Evolutionary conservation across 129 eudicot species (phyloP).

Genomic region (Tagetes erecta): DNA sequence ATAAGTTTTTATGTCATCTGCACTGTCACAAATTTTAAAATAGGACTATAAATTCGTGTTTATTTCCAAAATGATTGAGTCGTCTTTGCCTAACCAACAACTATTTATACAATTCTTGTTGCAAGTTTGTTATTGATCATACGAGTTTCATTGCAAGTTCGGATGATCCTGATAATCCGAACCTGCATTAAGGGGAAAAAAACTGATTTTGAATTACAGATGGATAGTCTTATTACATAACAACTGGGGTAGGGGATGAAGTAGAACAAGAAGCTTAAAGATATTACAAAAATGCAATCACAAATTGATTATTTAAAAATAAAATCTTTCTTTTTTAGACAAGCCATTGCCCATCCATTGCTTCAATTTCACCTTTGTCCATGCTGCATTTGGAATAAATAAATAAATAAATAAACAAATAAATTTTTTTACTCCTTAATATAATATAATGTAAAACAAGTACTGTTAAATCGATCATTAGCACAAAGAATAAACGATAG

Average conservation of each 20-base stretch:
- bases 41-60: too few relatives aligned
- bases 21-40: too few relatives aligned
- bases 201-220: not conserved
- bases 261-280: slow-evolving; percentile 6
- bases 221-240: slow-evolving; percentile 16
- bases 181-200: not conserved
- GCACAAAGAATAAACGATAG: too few relatives aligned
- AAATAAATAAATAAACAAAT: not conserved
- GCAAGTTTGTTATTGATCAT: not conserved
- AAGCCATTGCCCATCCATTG: slow-evolving; percentile 72
- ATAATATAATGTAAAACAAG: not conserved
- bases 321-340: slow-evolving; percentile 47
- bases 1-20: too few relatives aligned
- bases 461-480: not conserved
- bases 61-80: too few relatives aligned
- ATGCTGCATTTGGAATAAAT: slow-evolving; percentile 41
- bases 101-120: not conserved
- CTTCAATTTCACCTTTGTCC: slow-evolving; percentile 73
- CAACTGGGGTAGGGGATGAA: not conserved
- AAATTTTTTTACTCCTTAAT: slow-evolving; percentile 16
- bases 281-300: slow-evolving; percentile 24
- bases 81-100: too few relatives aligned
- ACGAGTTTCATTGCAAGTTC: not conserved
- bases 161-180: too few relatives aligned
- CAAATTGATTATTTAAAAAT: slow-evolving; percentile 36